Percentiles rank a stretch among this genome's conserved stretches.
phyloP scores from a whole-genome alignment of 257 asterid genomes.

The Solanum bulbocastanum region DNA sequence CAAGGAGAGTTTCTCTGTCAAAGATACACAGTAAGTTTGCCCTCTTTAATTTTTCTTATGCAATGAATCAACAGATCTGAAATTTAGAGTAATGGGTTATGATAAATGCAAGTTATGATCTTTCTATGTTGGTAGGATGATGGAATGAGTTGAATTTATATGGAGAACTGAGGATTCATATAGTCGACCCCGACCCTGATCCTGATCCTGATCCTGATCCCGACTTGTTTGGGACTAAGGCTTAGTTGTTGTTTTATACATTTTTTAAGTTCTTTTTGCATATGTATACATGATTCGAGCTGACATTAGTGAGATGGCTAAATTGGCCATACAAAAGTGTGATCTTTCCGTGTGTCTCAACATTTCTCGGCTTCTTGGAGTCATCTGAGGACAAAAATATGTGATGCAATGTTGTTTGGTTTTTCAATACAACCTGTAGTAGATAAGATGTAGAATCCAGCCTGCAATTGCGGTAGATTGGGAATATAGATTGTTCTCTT shows the following conservation, averaged over 20 bases:
- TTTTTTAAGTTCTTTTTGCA: neutral
- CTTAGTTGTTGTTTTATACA: neutral
- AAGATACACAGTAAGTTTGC: constrained; percentile 50
- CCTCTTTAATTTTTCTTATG: neutral
- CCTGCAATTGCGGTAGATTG: neutral
- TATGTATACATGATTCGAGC: neutral
- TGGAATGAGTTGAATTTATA: neutral
- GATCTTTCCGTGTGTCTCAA: neutral
- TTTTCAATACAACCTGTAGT: neutral
- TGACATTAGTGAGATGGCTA: neutral
- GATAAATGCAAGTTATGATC: neutral
- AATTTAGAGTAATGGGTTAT: neutral
- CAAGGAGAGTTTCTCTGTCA: constrained; percentile 66
- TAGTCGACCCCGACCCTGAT: neutral
- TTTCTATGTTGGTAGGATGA: neutral
- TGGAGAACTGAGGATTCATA: neutral
- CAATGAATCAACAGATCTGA: neutral
- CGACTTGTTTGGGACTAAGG: neutral
- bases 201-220: neutral
- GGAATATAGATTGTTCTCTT: neutral
- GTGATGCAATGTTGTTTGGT: neutral
- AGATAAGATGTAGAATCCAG: neutral
- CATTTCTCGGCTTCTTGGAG: neutral
- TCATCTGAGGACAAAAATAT: neutral
- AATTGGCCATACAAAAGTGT: neutral